A percentile compares a stretch with the other conserved stretches of the same genome.
These are phyloP conservation scores for Potentilla sterilis DNA, from an alignment of 306 rosid genomes.

Conservation along the genomic window DNA sequence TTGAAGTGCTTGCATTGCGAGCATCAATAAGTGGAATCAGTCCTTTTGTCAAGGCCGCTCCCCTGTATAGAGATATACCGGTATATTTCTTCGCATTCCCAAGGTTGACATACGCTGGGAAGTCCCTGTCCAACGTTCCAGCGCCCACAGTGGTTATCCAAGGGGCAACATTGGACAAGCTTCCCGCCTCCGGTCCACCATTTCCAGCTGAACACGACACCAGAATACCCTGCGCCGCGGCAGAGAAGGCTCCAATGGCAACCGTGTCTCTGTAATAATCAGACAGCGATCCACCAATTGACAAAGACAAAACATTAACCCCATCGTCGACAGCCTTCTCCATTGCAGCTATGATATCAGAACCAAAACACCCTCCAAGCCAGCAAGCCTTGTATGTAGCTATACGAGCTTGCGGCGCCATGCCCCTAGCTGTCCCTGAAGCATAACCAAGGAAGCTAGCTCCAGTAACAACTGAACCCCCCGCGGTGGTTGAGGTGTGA, in stretches of 20 bases:
- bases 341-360: conserved; percentile 74
- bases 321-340: conserved; percentile 86
- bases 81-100: conserved; percentile 60
- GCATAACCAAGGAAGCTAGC: conserved; percentile 82
- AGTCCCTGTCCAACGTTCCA: conserved; percentile 88
- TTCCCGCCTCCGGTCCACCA: conserved; percentile 49
- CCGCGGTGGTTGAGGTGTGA: conserved; percentile 87
- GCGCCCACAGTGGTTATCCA: conserved; percentile 88
- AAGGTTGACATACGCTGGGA: conserved; percentile 59
- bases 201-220: conserved; percentile 88
- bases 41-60: conserved; percentile 40
- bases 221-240: conserved; percentile 59
- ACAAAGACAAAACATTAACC: conserved; percentile 69
- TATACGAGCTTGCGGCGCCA: conserved; percentile 76
- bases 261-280: conserved; percentile 57
- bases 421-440: conserved; percentile 80
- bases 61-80: conserved; percentile 67
- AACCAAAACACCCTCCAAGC: conserved; percentile 57
- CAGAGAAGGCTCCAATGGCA: conserved; percentile 75
- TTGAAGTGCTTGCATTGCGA: conserved; percentile 40
- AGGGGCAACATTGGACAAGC: conserved; percentile 70
- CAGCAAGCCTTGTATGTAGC: conserved; percentile 87
- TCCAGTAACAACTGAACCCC: conserved; percentile 62
- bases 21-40: conserved; percentile 66
- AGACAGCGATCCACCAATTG: conserved; percentile 57